phyloP scores from a whole-genome alignment of 768 basidiomycete species.

The Gautieria morchelliformis region DNA sequence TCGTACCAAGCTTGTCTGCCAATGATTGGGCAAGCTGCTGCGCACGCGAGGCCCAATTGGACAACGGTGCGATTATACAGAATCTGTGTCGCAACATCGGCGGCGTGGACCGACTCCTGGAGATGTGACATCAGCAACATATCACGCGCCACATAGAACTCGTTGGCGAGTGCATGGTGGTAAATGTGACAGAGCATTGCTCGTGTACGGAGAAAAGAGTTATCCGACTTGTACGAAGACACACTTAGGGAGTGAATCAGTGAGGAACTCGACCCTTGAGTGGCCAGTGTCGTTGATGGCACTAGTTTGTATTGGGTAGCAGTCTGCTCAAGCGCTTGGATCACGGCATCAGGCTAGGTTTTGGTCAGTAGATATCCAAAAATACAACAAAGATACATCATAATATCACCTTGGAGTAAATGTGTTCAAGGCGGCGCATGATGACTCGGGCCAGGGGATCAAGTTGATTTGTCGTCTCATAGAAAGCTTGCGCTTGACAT shows the following conservation, averaged over 20 bases:
- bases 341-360: conserved; percentile 80
- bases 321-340: conserved; percentile 77
- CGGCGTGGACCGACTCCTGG: conserved; percentile 92
- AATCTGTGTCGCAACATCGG: conserved; percentile 95
- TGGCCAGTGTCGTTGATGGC: conserved; percentile 51
- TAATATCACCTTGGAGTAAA: conserved; percentile 91
- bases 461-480: conserved; percentile 67
- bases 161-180: conserved; percentile 92
- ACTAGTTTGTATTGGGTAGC: conserved; percentile 48
- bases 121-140: conserved; percentile 99
- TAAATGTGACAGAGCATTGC: conserved; percentile 98
- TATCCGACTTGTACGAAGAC: conserved; percentile 86
- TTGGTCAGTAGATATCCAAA: conserved; percentile 5
- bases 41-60: conserved; percentile 81
- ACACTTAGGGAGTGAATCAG: conserved; percentile 86
- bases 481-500: conserved; percentile 85
- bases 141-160: conserved; percentile 94
- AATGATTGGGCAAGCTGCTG: conserved; percentile 87
- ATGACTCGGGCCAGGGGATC: conserved; percentile 82
- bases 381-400: conserved; percentile 4
- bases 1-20: conserved; percentile 73
- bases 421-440: conserved; percentile 94
- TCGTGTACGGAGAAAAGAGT: conserved; percentile 86
- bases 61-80: conserved; percentile 97
- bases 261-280: conserved; percentile 49